phyloP scores from a whole-genome alignment of 495 filamentous ascomycete genomes.

The Talaromyces trachyspermus region DNA sequence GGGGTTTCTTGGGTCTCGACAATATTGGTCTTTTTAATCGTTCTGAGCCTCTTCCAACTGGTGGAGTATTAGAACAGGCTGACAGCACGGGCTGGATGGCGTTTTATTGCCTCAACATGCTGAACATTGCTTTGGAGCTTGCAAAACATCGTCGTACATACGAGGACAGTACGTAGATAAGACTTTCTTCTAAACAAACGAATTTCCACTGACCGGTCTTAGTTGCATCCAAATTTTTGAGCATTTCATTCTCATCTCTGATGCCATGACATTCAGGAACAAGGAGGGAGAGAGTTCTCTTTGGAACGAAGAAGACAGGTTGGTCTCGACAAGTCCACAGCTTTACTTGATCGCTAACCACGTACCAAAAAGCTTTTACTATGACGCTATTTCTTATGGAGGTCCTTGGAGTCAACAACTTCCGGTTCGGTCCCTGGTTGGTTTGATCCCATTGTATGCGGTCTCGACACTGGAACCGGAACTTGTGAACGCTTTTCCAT shows the following conservation, averaged over 20 bases:
- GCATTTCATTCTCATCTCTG: slow-evolving; percentile 94
- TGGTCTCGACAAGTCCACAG: too few relatives aligned
- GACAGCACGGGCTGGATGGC: slow-evolving; percentile 99
- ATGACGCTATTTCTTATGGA: slow-evolving; percentile 94
- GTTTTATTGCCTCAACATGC: slow-evolving; percentile 90
- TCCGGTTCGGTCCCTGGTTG: slow-evolving; percentile 84
- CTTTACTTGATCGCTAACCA: too few relatives aligned
- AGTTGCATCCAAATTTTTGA: slow-evolving; percentile 95
- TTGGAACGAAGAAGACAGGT: slow-evolving; percentile 89
- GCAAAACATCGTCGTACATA: slow-evolving; percentile 95
- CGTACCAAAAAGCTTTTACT: slow-evolving; percentile 92
- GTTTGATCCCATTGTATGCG: slow-evolving; percentile 86
- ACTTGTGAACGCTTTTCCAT: slow-evolving; percentile 81
- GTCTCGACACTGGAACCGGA: slow-evolving; percentile 89
- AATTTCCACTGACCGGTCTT: slow-evolving; percentile 10
- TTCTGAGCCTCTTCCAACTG: slow-evolving; percentile 92
- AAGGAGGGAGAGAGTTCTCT: slow-evolving; percentile 75
- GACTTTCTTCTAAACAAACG: not conserved
- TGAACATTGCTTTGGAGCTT: slow-evolving; percentile 90
- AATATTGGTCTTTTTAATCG: slow-evolving; percentile 97
- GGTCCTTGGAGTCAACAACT: slow-evolving; percentile 88
- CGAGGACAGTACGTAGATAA: slow-evolving; percentile 59
- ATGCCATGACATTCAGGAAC: slow-evolving; percentile 88
- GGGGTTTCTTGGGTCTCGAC: slow-evolving; percentile 95
- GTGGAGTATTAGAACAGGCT: slow-evolving; percentile 87